These are phyloP conservation scores for Globisporangium paroecandrum DNA, from an alignment of 352 stramenopile genomes.

Conservation along the genomic window DNA sequence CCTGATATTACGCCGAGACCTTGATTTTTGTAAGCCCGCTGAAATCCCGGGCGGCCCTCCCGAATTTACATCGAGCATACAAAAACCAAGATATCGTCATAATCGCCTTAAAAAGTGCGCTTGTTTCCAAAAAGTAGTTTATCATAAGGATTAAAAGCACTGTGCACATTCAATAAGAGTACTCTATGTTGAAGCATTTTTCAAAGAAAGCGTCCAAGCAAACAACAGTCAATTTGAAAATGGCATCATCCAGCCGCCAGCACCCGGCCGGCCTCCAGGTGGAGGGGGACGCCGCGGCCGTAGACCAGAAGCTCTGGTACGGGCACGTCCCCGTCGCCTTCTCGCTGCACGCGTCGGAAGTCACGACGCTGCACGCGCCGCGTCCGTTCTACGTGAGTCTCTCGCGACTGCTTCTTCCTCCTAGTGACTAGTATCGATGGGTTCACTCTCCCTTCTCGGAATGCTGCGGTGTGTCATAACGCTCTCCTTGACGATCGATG, in stretches of 20 bases:
- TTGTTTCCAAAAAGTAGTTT: not conserved
- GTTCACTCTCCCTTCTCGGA: not conserved
- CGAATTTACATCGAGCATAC: not conserved
- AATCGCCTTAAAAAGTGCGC: not conserved
- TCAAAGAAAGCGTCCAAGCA: not conserved
- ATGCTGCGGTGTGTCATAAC: not conserved
- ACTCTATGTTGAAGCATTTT: not conserved
- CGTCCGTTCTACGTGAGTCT: constrained; percentile 73
- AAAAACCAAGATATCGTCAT: not conserved
- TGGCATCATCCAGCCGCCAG: not conserved
- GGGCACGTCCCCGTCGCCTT: constrained; percentile 73
- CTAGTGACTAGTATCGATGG: not conserved
- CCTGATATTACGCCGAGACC: not conserved
- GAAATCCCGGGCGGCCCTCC: not conserved
- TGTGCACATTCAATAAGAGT: not conserved
- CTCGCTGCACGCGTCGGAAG: constrained; percentile 64
- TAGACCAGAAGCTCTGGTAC: constrained; percentile 48
- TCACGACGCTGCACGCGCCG: constrained; percentile 76
- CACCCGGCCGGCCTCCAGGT: no score
- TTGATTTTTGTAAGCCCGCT: not conserved
- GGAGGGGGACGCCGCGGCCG: not conserved
- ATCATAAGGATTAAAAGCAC: not conserved
- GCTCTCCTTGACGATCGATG: not conserved
- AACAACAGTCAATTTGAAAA: no score
- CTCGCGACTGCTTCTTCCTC: not conserved